Percentiles rank a stretch among this genome's conserved stretches.
Evolutionary conservation across 2,329 filamentous ascomycete genomes (phyloP).

Genomic region (Phaeophleospora eucalypticola): DNA sequence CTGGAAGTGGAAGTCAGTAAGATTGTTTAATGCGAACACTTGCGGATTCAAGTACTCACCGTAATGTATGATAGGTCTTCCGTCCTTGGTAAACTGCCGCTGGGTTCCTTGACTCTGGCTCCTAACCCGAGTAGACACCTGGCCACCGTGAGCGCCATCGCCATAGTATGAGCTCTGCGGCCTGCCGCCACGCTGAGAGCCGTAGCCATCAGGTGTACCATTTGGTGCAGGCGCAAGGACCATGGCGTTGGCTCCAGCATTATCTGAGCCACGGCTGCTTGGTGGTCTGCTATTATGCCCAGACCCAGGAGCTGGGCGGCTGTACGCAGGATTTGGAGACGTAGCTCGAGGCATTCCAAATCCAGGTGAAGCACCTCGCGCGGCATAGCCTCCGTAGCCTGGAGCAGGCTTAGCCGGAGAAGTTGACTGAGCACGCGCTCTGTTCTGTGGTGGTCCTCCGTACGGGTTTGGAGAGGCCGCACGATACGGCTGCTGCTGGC

Average conservation of each 20-base stretch:
- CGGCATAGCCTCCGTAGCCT: slow-evolving; percentile 33
- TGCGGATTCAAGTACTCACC: slow-evolving; percentile 58
- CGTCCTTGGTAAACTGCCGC: slow-evolving; percentile 80
- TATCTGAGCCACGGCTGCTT: slow-evolving; percentile 40
- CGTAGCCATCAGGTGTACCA: slow-evolving; percentile 37
- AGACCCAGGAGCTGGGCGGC: slow-evolving; percentile 34
- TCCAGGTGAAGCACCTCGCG: slow-evolving; percentile 37
- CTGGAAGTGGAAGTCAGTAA: slow-evolving; percentile 35
- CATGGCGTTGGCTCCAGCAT: slow-evolving; percentile 35
- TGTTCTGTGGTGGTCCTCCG: slow-evolving; percentile 31
- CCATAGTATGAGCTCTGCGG: slow-evolving; percentile 45
- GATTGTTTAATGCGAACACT: background rate
- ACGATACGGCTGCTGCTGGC: slow-evolving; percentile 39
- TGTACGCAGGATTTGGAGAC: slow-evolving; percentile 37
- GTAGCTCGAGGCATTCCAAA: slow-evolving; percentile 38
- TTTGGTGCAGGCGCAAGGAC: slow-evolving; percentile 42
- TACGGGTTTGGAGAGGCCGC: slow-evolving; percentile 65
- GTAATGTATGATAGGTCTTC: slow-evolving; percentile 84
- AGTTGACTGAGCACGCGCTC: slow-evolving; percentile 38
- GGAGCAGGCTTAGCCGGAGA: slow-evolving; percentile 39
- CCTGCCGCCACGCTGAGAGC: slow-evolving; percentile 38
- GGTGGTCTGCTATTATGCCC: slow-evolving; percentile 38
- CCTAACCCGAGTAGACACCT: slow-evolving; percentile 43
- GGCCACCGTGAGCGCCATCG: slow-evolving; percentile 34
- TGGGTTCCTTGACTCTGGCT: slow-evolving; percentile 87